Conservation (phyloP, 1,284 basidiomycete species). For the Sphagnurus paluster region DNA sequence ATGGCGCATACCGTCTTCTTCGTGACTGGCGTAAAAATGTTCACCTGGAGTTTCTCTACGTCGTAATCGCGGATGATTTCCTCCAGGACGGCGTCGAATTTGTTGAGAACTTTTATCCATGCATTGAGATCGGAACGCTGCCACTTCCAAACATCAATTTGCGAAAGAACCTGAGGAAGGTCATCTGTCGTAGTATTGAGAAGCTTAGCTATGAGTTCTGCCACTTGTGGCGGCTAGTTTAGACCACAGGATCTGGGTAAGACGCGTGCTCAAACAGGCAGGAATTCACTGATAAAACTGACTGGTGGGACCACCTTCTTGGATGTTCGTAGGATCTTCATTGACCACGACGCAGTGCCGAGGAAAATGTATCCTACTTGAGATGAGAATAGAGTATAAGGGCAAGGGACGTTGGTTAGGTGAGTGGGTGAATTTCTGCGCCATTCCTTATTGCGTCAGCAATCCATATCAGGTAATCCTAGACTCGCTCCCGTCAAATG, state of each 20-base stretch:
- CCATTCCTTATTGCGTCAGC: slow-evolving; percentile 23
- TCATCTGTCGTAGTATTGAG: slow-evolving; percentile 64
- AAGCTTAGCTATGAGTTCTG: slow-evolving; percentile 72
- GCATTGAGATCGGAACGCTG: slow-evolving; percentile 96
- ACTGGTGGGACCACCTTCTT: slow-evolving; percentile 76
- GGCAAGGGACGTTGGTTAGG: slow-evolving; percentile 6
- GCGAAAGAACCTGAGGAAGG: slow-evolving; percentile 59
- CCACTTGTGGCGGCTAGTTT: slow-evolving; percentile 70
- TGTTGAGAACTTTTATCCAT: slow-evolving; percentile 95
- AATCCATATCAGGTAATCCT: slow-evolving; percentile 19
- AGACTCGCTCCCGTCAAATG: no score
- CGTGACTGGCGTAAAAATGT: slow-evolving; percentile 74
- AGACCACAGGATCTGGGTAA: slow-evolving; percentile 14
- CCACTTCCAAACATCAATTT: slow-evolving; percentile 88
- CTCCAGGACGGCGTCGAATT: slow-evolving; percentile 89
- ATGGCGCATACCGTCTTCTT: slow-evolving; percentile 83
- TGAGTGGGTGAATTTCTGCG: slow-evolving; percentile 17
- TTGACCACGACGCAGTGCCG: slow-evolving; percentile 55
- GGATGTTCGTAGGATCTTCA: slow-evolving; percentile 81
- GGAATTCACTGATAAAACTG: slow-evolving; percentile 26
- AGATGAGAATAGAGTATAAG: slow-evolving; percentile 8
- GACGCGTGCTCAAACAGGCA: slow-evolving; percentile 21
- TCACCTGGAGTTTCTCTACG: slow-evolving; percentile 80
- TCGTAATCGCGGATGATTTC: slow-evolving; percentile 82
- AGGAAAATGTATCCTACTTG: slow-evolving; percentile 21